phyloP scores from a whole-genome alignment of 1,284 basidiomycete genomes.

The Malassezia psittaci region DNA sequence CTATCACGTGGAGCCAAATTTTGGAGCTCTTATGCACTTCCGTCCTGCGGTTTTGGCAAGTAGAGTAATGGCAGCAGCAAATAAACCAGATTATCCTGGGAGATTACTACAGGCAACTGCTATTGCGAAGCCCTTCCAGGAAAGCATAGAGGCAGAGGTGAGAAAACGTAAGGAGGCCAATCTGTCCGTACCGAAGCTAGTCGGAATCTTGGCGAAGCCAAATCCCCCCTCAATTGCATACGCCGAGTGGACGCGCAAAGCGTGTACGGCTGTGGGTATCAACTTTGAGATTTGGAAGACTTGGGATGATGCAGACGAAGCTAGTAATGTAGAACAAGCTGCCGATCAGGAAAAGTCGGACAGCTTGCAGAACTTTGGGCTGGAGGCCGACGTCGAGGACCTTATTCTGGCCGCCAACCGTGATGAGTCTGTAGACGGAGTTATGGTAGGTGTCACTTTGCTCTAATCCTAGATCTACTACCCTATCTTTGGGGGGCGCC shows the following conservation, averaged over 20 bases:
- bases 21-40: background rate
- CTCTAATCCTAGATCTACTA: slow-evolving; percentile 28
- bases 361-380: slow-evolving; percentile 69
- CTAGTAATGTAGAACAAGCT: slow-evolving; percentile 12
- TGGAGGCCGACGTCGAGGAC: slow-evolving; percentile 55
- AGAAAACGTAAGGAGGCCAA: slow-evolving; percentile 22
- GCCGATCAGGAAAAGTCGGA: slow-evolving; percentile 51
- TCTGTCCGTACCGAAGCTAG: slow-evolving; percentile 58
- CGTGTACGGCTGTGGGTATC: slow-evolving; percentile 78
- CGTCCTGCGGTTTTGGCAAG: background rate
- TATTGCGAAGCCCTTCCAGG: slow-evolving; percentile 41
- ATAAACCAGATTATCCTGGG: slow-evolving; percentile 31
- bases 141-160: slow-evolving; percentile 27
- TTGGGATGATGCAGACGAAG: slow-evolving; percentile 34
- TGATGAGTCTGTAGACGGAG: slow-evolving; percentile 74
- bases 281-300: slow-evolving; percentile 59
- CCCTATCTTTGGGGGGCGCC: slow-evolving; percentile 49
- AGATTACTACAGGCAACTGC: slow-evolving; percentile 37
- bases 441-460: slow-evolving; percentile 62
- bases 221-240: slow-evolving; percentile 79
- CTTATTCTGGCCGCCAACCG: slow-evolving; percentile 58
- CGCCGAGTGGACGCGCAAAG: slow-evolving; percentile 83
- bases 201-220: slow-evolving; percentile 82
- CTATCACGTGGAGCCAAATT: slow-evolving; percentile 3
- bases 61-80: background rate